These are phyloP conservation scores for Parvularia atlantis DNA, from an alignment of 78 protist species.

Conservation along the genomic window DNA sequence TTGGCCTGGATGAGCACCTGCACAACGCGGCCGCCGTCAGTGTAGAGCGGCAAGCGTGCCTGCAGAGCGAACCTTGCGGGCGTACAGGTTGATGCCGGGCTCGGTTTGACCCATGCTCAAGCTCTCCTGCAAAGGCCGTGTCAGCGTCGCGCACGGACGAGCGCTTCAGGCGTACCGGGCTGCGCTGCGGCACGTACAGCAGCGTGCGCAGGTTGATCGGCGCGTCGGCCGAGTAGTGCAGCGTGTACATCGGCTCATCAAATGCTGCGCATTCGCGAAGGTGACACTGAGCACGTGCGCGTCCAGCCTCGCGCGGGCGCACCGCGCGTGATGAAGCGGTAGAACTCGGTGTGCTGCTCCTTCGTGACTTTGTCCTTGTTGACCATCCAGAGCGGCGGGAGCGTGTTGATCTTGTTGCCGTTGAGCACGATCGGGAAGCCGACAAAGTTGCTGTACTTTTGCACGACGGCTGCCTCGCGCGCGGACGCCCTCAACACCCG, in stretches of 20 bases:
- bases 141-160: no score
- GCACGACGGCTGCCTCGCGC: conserved; percentile 23
- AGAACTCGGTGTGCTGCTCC: conserved; percentile 67
- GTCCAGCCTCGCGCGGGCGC: background rate
- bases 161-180: no score
- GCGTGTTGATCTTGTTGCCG: conserved; percentile 64
- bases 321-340: conserved; percentile 44
- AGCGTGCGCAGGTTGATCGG: conserved; percentile 59
- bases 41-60: background rate
- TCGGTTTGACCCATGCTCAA: conserved; percentile 77
- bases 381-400: conserved; percentile 79
- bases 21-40: background rate
- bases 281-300: no score
- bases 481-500: no score
- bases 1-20: conserved; percentile 68
- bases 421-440: conserved; percentile 69
- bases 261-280: conserved; percentile 27
- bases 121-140: no score
- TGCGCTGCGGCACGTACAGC: conserved; percentile 60
- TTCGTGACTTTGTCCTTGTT: conserved; percentile 43
- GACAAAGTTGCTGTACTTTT: conserved; percentile 77
- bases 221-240: conserved; percentile 55
- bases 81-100: conserved; percentile 75
- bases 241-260: conserved; percentile 43
- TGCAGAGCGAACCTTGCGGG: conserved; percentile 39